phyloP scores from a whole-genome alignment of 495 filamentous ascomycete genomes.

The Aspergillus biplanus region DNA sequence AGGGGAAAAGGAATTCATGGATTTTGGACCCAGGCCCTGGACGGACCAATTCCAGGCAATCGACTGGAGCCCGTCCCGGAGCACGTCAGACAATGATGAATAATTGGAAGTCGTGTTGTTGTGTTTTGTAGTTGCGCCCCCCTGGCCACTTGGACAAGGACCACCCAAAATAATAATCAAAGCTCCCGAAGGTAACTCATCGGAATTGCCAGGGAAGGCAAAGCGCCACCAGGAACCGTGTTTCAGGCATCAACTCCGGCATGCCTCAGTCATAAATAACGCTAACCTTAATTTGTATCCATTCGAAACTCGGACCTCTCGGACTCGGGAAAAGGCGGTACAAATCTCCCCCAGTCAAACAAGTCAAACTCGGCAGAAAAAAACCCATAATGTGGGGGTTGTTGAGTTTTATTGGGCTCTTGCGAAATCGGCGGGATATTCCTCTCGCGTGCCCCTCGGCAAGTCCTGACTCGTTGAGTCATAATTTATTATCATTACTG shows the following conservation, averaged over 20 bases:
- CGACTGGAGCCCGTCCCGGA: background rate
- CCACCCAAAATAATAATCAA: too few species aligned
- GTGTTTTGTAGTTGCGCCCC: too few species aligned
- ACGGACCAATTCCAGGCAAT: background rate
- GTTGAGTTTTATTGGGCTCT: constrained; percentile 10
- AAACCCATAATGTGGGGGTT: constrained; percentile 13
- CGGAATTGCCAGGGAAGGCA: too few species aligned
- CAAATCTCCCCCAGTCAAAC: background rate
- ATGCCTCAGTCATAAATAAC: background rate
- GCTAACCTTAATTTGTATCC: background rate
- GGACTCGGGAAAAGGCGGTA: background rate
- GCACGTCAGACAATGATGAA: background rate
- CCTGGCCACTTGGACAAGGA: too few species aligned
- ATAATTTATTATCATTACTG: background rate
- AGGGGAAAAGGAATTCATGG: too few species aligned
- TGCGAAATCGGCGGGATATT: constrained; percentile 29
- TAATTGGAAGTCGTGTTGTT: background rate
- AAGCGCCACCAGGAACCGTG: too few species aligned
- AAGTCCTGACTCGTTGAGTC: constrained; percentile 19
- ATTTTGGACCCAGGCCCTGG: too few species aligned
- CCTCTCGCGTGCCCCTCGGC: constrained; percentile 20
- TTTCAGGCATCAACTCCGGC: too few species aligned
- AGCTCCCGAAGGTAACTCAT: too few species aligned
- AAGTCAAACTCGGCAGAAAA: background rate
- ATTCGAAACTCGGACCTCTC: too few species aligned